Base-by-base conservation (phyloP, 495 filamentous ascomycete genomes). In the Penicillium manginii region DNA sequence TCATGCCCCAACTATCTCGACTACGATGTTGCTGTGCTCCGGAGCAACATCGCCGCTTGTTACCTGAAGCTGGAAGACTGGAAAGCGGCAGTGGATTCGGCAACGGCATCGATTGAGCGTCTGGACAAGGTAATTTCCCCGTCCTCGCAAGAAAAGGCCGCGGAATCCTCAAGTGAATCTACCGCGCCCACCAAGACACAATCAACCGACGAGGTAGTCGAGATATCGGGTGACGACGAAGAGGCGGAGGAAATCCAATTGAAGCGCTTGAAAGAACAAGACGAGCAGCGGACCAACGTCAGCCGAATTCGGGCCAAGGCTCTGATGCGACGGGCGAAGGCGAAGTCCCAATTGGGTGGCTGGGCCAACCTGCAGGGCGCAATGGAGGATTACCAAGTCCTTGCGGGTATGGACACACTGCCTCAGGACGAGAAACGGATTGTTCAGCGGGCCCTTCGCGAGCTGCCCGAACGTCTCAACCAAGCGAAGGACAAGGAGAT, bases 41-140 rank as follows among this genome's bases (percentile, higher is more conserved):
- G 85, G 32, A 89, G 86, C 73, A 98, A 98, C 76, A 85, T 97
- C 57, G 82, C 93, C 4, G 94, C 92, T n/a, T 96, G 91, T 67
- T 87, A 96, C 59, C 67, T 97, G 58, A 96, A 96, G 69, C 78
- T 97, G 2, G 81, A 87, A 47, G 89, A 93, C 57, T 97, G 92
- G 87, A 94, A 94, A 59, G 86, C 87, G 9, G 90, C 91, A 6
- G 80, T 93, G 42, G 87, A 87, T 31, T 76, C 83, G 18, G 93
- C 94, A 14, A 89, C 84, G 0, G 77, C 83, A 6, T 88, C 91
- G 19, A 70, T 98, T 4, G 88, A 93, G 17, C 79, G 83, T 2
- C 73, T 97, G 15, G 86, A 89, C 51, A 81, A 84, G 31, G 62
- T 92, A 3, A 75, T 83, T 14, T 77, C 81, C 0, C 63, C 75